phyloP scores from a whole-genome alignment of 1,284 basidiomycete species.

The Rhodotorula sp. region DNA sequence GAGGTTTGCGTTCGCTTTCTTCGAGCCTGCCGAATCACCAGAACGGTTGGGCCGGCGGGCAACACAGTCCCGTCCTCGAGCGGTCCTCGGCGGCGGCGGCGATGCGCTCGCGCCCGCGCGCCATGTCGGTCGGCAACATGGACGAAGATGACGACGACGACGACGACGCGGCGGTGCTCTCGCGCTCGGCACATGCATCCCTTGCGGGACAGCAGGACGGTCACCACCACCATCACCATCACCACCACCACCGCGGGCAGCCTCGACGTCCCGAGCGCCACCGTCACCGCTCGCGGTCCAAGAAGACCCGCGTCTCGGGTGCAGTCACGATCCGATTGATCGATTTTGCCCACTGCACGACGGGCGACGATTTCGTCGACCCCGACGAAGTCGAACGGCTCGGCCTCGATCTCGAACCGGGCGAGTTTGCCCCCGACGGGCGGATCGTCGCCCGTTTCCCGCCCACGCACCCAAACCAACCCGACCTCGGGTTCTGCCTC shows the following conservation, averaged over 20 bases:
- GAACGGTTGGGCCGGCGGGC: conserved; percentile 12
- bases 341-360: conserved; percentile 98
- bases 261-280: conserved; percentile 7
- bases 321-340: conserved; percentile 95
- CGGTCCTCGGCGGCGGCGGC: background rate
- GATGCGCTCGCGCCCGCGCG: conserved; percentile 11
- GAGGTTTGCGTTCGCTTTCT: conserved; percentile 24
- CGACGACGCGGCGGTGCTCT: background rate
- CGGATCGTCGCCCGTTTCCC: conserved; percentile 62
- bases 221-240: background rate
- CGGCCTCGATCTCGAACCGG: conserved; percentile 23
- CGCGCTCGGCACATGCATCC: background rate
- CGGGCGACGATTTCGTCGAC: conserved; percentile 79
- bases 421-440: conserved; percentile 30
- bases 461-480: conserved; percentile 79
- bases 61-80: conserved; percentile 13
- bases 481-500: conserved; percentile 91
- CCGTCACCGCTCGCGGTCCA: conserved; percentile 19
- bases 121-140: conserved; percentile 21
- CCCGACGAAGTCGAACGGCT: conserved; percentile 67
- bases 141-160: conserved; percentile 28
- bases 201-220: background rate
- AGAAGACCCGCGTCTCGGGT: conserved; percentile 53
- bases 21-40: conserved; percentile 31
- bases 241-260: conserved; percentile 35